Percentiles rank a stretch among this genome's conserved stretches.
Evolutionary conservation across 2,329 filamentous ascomycete species (phyloP).

Genomic region (Bipolaris cookei): DNA sequence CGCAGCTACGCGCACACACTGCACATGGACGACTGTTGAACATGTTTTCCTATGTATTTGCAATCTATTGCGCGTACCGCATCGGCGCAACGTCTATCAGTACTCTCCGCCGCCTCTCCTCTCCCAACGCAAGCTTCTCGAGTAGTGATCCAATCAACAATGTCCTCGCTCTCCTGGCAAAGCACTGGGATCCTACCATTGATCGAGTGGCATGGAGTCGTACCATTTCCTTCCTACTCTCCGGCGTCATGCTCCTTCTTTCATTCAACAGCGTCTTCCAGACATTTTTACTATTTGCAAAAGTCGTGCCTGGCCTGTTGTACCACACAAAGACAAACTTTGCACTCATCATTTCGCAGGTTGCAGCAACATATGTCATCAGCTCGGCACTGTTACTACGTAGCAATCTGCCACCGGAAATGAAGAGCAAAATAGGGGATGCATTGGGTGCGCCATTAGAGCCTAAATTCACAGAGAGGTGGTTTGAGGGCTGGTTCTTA

Average conservation of each 20-base stretch:
- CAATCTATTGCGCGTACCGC: conserved; percentile 83
- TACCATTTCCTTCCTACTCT: conserved; percentile 83
- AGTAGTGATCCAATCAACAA: conserved; percentile 84
- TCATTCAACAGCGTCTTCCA: conserved; percentile 85
- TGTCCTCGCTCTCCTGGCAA: conserved; percentile 77
- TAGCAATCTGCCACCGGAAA: conserved; percentile 77
- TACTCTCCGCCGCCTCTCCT: conserved; percentile 66
- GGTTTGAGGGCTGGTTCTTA: conserved; percentile 90
- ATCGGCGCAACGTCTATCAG: conserved; percentile 75
- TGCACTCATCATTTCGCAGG: conserved; percentile 78
- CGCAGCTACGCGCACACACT: conserved; percentile 71
- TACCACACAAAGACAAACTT: conserved; percentile 78
- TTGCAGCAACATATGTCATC: conserved; percentile 85
- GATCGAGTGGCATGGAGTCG: conserved; percentile 84
- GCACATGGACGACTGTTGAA: conserved; percentile 68
- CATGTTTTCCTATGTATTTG: conserved; percentile 71
- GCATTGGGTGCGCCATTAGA: conserved; percentile 79
- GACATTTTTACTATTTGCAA: conserved; percentile 80
- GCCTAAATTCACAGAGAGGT: conserved; percentile 74
- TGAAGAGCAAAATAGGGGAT: conserved; percentile 77
- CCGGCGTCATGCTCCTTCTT: conserved; percentile 80
- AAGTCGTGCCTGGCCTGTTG: conserved; percentile 73
- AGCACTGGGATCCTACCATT: conserved; percentile 82
- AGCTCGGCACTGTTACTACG: conserved; percentile 76
- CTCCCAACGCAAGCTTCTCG: conserved; percentile 62